Evolutionary conservation across 345 rosid genomes (phyloP).

Genomic region (Tarenaya hassleriana): DNA sequence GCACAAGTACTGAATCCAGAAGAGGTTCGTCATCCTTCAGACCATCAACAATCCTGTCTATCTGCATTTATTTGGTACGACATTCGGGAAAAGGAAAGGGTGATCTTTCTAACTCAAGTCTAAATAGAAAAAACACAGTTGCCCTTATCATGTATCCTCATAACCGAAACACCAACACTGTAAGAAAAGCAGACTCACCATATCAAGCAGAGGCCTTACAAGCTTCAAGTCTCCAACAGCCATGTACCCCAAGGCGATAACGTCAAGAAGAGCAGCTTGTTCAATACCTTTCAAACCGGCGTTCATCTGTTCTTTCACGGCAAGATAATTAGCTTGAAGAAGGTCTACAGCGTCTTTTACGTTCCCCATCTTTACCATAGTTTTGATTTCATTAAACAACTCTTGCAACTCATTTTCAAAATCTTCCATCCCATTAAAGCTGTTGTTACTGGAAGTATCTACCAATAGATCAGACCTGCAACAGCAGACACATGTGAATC

Average conservation of each 20-base stretch:
- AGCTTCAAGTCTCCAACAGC: constrained; percentile 58
- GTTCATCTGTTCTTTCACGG: constrained; percentile 57
- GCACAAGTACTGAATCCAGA: constrained; percentile 66
- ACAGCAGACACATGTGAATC: constrained; percentile 15
- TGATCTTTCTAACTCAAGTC: neutral
- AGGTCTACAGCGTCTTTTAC: constrained; percentile 55
- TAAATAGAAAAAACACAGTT: neutral
- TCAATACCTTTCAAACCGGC: constrained; percentile 54
- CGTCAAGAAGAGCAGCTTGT: constrained; percentile 75
- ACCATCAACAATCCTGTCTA: constrained; percentile 45
- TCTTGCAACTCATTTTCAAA: constrained; percentile 65
- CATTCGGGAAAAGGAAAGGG: neutral
- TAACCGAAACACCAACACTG: neutral
- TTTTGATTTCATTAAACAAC: constrained; percentile 62
- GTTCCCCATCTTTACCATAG: constrained; percentile 48
- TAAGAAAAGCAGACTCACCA: constrained; percentile 35
- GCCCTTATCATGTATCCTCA: neutral
- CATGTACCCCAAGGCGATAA: constrained; percentile 71
- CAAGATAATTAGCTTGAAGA: constrained; percentile 75
- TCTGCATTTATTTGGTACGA: constrained; percentile 37
- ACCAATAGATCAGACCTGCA: constrained; percentile 36
- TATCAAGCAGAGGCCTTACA: constrained; percentile 39
- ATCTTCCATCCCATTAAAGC: constrained; percentile 32
- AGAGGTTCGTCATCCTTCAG: constrained; percentile 47
- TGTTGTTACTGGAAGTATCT: constrained; percentile 29